Base-by-base conservation (phyloP, 805 yeast species). In the Kazachstania psychrophila region DNA sequence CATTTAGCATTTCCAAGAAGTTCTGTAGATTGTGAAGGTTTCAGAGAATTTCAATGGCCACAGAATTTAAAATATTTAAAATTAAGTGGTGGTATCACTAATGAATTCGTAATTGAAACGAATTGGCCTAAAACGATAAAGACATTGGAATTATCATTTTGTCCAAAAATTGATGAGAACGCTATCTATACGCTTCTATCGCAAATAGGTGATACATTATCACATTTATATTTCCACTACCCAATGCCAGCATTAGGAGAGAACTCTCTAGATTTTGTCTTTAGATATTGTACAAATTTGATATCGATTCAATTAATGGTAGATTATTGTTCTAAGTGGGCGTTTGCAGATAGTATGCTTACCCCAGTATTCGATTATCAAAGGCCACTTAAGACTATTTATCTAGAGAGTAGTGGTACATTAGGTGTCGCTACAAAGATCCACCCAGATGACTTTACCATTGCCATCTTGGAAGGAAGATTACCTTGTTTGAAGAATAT, bases 1-100 rank as follows among this genome's bases (percentile, higher is more conserved):
- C 81, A 79, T 38, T 62, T 92, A 31, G 77, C 88, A 14, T 88
- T 89, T 48, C 97, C 98, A 1, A 66, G 97, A 45, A 80, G 94
- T 1, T 85, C 96, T 0, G 73, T 88, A 8, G 69, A 73, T 19
- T 81, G 94, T 54, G 69, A 72, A 38, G 73, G 74, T 23, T 70
- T 51, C 43, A 27, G 39, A 23, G 41, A 54, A 26, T 46, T 60
- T 47, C 38, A 54, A 20, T 89, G 98, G 98, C 97, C 98, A 1
- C 73, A 77, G 7, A 75, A 72, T 38, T 60, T 89, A 33, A 68
- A 78, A 54, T 76, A 75, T 49, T 62, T 89, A 29, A 75, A 89
- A 36, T 64, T 89, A 2, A 78, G 94, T 31, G 98, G 98, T 2
- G 96, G 96, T 3, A 76, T 89, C 3, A 74, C 94, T 2, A 82